A percentile compares a stretch with the other conserved stretches of the same genome.
Conservation (phyloP, 352 stramenopile species). For the Pythium aquatile region DNA sequence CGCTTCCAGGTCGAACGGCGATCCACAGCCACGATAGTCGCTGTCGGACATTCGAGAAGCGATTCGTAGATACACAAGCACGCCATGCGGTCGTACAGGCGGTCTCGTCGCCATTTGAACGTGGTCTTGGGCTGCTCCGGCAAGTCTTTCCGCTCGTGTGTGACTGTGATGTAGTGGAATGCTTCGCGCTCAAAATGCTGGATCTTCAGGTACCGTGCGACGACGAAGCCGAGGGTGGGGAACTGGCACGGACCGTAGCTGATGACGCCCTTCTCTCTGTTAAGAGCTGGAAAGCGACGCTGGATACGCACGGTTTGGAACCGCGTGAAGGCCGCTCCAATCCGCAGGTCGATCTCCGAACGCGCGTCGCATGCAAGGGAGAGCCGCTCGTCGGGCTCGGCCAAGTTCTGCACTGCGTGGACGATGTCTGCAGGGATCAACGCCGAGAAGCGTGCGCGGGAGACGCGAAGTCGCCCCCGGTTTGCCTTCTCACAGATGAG, state of each 20-base stretch:
- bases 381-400: slow-evolving; percentile 74
- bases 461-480: slow-evolving; percentile 61
- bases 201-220: slow-evolving; percentile 92
- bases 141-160: slow-evolving; percentile 50
- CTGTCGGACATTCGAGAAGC: slow-evolving; percentile 62
- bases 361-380: slow-evolving; percentile 88
- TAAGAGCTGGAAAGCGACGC: slow-evolving; percentile 66
- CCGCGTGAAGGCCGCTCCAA: slow-evolving; percentile 93
- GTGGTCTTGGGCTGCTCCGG: slow-evolving; percentile 60
- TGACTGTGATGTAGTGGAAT: slow-evolving; percentile 96
- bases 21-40: slow-evolving; percentile 63
- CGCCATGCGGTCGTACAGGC: slow-evolving; percentile 95
- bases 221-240: slow-evolving; percentile 97
- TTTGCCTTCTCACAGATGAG: slow-evolving; percentile 82
- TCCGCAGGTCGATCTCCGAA: slow-evolving; percentile 94
- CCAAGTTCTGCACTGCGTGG: slow-evolving; percentile 83
- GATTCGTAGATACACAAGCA: slow-evolving; percentile 92
- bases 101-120: slow-evolving; percentile 95
- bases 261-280: slow-evolving; percentile 88
- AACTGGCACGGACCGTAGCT: slow-evolving; percentile 99
- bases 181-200: slow-evolving; percentile 96
- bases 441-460: slow-evolving; percentile 91
- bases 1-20: slow-evolving; percentile 90
- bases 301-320: slow-evolving; percentile 95
- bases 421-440: slow-evolving; percentile 92